Percentiles rank a stretch among this genome's conserved stretches.
phyloP scores from a whole-genome alignment of 1,284 basidiomycete genomes.

The Ceratobasidium sp. region DNA sequence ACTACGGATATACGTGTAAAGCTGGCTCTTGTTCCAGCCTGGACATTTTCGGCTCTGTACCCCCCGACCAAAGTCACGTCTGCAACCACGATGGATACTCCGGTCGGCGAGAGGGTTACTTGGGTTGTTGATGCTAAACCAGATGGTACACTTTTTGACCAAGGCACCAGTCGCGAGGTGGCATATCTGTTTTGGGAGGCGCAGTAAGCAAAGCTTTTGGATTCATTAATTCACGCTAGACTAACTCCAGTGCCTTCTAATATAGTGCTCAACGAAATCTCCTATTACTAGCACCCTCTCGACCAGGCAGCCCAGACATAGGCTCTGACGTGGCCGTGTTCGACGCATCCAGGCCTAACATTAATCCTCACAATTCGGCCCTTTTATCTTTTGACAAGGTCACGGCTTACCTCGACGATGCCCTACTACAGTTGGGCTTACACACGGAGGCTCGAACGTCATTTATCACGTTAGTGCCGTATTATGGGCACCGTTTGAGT shows the following conservation, averaged over 20 bases:
- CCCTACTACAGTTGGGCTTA: slow-evolving; percentile 57
- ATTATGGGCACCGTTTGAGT: slow-evolving; percentile 60
- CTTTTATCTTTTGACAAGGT: slow-evolving; percentile 54
- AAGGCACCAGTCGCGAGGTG: slow-evolving; percentile 50
- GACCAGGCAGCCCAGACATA: slow-evolving; percentile 39
- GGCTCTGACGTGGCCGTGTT: slow-evolving; percentile 54
- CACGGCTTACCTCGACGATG: slow-evolving; percentile 58
- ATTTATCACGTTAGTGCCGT: slow-evolving; percentile 59
- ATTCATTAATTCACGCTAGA: too few relatives aligned
- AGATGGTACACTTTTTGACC: slow-evolving; percentile 54
- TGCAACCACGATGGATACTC: neutral
- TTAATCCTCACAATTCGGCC: slow-evolving; percentile 52
- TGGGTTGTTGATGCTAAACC: slow-evolving; percentile 54
- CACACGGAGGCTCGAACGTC: slow-evolving; percentile 62
- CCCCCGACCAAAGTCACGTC: slow-evolving; percentile 45
- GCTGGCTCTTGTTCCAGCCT: slow-evolving; percentile 50
- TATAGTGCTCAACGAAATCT: neutral
- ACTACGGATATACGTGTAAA: slow-evolving; percentile 46
- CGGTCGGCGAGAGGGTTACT: slow-evolving; percentile 47
- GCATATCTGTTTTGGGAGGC: slow-evolving; percentile 60
- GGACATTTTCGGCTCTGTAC: slow-evolving; percentile 52
- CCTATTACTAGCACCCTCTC: neutral
- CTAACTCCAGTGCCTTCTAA: slow-evolving; percentile 55
- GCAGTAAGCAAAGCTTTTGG: slow-evolving; percentile 50
- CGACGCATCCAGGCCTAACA: slow-evolving; percentile 49